Evolutionary conservation across 169 alveolate genomes (phyloP).

Genomic region (Eimeria nieschulzi): DNA sequence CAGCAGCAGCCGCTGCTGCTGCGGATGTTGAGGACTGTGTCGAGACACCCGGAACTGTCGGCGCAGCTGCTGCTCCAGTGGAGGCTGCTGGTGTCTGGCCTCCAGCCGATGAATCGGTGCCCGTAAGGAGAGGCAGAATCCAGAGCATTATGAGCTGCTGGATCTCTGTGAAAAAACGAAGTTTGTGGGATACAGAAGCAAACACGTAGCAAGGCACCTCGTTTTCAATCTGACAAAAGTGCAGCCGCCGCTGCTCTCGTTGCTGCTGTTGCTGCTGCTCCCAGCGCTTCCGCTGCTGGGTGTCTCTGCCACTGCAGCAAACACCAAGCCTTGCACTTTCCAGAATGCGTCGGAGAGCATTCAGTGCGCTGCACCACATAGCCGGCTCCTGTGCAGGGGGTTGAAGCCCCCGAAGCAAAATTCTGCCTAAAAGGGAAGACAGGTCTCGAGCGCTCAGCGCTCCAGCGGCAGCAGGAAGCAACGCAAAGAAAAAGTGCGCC

Average conservation of each 20-base stretch:
- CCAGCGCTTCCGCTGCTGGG: constrained; percentile 58
- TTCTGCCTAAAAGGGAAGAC: not conserved
- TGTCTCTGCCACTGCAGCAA: constrained; percentile 37
- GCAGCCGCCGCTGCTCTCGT: not conserved
- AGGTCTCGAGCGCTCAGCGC: constrained; percentile 14
- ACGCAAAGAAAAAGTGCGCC: constrained; percentile 20
- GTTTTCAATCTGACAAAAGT: constrained; percentile 5
- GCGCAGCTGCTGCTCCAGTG: not conserved
- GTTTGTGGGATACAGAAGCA: constrained; percentile 15
- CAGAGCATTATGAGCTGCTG: constrained; percentile 33
- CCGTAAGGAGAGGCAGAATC: constrained; percentile 18
- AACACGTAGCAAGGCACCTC: constrained; percentile 19
- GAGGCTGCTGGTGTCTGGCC: not conserved
- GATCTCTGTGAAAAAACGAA: constrained; percentile 11
- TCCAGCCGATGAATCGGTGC: not conserved
- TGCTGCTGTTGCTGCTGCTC: constrained; percentile 41
- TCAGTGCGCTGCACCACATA: constrained; percentile 24
- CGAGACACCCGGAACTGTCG: no score
- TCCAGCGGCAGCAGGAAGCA: constrained; percentile 37
- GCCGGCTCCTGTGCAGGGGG: constrained; percentile 20
- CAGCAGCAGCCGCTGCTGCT: constrained; percentile 38
- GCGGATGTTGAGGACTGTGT: not conserved
- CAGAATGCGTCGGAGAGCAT: constrained; percentile 25
- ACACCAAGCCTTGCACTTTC: constrained; percentile 1
- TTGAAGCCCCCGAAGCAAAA: constrained; percentile 39